Percentiles rank a stretch among this genome's conserved stretches.
Evolutionary conservation across 2,329 filamentous ascomycete species (phyloP).

Genomic region (Penicillium rolfsii): DNA sequence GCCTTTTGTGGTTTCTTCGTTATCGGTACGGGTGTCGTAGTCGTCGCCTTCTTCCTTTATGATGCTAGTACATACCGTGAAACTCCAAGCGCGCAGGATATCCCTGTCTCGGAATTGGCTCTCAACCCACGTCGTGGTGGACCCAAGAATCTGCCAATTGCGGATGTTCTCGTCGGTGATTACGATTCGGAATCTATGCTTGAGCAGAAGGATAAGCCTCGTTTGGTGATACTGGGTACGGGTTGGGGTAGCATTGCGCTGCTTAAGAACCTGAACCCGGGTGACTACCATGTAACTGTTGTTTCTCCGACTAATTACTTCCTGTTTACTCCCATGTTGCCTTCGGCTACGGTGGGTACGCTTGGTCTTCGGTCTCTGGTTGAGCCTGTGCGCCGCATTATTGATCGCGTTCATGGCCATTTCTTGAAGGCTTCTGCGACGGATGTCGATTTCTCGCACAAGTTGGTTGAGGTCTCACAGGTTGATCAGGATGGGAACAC

Average conservation of each 20-base stretch:
- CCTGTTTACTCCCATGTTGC: slow-evolving; percentile 96
- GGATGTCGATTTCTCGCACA: slow-evolving; percentile 88
- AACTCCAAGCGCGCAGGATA: slow-evolving; percentile 66
- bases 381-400: slow-evolving; percentile 86
- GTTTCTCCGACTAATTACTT: slow-evolving; percentile 96
- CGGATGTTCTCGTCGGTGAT: slow-evolving; percentile 85
- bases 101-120: slow-evolving; percentile 82
- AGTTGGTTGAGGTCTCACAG: slow-evolving; percentile 85
- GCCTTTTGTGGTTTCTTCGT: slow-evolving; percentile 76
- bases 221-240: slow-evolving; percentile 86
- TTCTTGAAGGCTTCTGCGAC: slow-evolving; percentile 87
- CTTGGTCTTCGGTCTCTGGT: slow-evolving; percentile 88
- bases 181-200: slow-evolving; percentile 74
- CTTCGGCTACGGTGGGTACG: slow-evolving; percentile 94
- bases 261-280: slow-evolving; percentile 84
- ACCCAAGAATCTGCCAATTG: slow-evolving; percentile 92
- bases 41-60: slow-evolving; percentile 88
- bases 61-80: slow-evolving; percentile 90
- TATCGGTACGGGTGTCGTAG: slow-evolving; percentile 66
- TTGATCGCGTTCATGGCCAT: slow-evolving; percentile 77
- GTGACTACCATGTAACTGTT: slow-evolving; percentile 94
- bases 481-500: slow-evolving; percentile 71
- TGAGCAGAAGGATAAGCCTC: slow-evolving; percentile 81
- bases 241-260: slow-evolving; percentile 95
- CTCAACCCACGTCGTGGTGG: slow-evolving; percentile 80